A percentile compares a stretch with the other conserved stretches of the same genome.
These are phyloP conservation scores for Tinospora cordifolia DNA, from an alignment of 164 flowering plant genomes.

Conservation along the genomic window DNA sequence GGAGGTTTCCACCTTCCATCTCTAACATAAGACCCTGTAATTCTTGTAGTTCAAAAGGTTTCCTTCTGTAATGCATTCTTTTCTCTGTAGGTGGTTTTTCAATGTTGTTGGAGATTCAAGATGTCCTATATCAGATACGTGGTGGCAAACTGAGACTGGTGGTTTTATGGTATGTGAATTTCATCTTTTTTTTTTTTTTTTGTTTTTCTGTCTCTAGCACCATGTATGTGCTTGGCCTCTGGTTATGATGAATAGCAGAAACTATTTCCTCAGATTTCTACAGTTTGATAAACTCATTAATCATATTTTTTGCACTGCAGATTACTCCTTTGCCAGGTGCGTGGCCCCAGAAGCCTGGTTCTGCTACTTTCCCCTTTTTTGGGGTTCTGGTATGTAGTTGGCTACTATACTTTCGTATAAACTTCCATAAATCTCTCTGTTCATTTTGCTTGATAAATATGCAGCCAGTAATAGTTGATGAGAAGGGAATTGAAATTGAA, in stretches of 20 bases:
- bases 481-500: conserved; percentile 87
- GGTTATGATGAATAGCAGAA: not conserved
- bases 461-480: conserved; percentile 96
- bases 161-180: conserved; percentile 68
- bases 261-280: not conserved
- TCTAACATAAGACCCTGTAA: not conserved
- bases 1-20: conserved; percentile 51
- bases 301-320: conserved; percentile 34
- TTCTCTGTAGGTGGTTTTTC: conserved; percentile 73
- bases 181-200: not conserved
- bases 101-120: conserved; percentile 88
- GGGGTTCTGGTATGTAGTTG: conserved; percentile 55
- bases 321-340: conserved; percentile 97
- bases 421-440: not conserved
- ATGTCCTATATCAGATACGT: conserved; percentile 95
- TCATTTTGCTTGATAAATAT: not conserved
- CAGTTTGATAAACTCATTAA: not conserved
- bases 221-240: not conserved
- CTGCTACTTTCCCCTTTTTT: conserved; percentile 97
- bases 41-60: conserved; percentile 1
- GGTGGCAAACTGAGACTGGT: conserved; percentile 99
- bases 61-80: not conserved
- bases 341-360: conserved; percentile 99
- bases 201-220: not conserved
- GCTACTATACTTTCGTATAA: not conserved